Evolutionary conservation across 2,329 filamentous ascomycete species (phyloP), one percentile per base, ranked within the genome.

Genomic region (Colletotrichum godetiae): DNA sequence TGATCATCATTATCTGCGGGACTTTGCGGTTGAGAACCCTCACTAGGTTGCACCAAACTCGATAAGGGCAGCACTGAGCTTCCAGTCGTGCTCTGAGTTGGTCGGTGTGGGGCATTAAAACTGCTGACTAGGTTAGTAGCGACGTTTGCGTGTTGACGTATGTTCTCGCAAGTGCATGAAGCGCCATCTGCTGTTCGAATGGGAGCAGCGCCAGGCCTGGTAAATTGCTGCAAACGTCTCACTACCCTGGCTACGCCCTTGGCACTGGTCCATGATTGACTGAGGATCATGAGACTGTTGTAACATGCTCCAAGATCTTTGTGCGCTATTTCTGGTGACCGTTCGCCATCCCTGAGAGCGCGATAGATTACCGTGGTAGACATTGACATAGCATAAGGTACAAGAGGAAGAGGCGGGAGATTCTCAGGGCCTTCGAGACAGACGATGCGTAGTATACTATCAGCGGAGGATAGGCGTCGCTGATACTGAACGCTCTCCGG

Each of bases 351-450:
- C 13, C 76, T 56, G 2, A 76, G 56, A 2, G 76, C 76, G 10
- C 75, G 69, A 29, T 77, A 76, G 12, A 77, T 74, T 7, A 77
- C 73, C 4, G 76, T 77, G 12, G 75, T 77, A 15, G 75, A 73
- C 67, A 77, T 74, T 1, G 76, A 74, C 57, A 76, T 72, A 7
- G 76, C 75, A 53, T 77, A 77, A 4, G 76, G 74, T 0, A 77
- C 60, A 2, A 77, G 66, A 1, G 76, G 76, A 2, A 77, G 70
- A 1, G 76, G 76, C 3, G 75, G 75, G 1, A 77, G 53, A 11
- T 29, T 46, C 4, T 73, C 63, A 13, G 73, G 49, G 1, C 69
- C 65, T 10, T 69, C 68, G 11, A 67, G 55, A 15, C 60, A 42
- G 11, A 76, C 46, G n/a, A 77, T 67, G 3, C 12, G 10, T 12